Conservation (phyloP, 306 rosid species). For the Betula pendula region DNA sequence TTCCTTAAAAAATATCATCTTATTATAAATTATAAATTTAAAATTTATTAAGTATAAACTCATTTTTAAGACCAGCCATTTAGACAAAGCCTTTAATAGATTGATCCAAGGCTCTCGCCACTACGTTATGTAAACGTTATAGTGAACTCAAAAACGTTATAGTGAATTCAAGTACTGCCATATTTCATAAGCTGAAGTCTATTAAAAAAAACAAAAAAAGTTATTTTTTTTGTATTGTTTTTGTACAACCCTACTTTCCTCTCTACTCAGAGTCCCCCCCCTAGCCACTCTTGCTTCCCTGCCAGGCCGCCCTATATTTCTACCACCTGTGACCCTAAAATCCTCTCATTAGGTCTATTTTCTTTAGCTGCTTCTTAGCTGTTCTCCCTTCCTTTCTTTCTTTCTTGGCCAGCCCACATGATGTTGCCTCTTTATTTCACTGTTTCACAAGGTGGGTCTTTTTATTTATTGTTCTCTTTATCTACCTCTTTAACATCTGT, state of each 20-base stretch:
- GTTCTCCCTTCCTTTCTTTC: conserved; percentile 21
- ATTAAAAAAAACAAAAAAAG: no score
- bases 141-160: no score
- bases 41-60: no score
- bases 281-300: no score
- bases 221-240: conserved; percentile 18
- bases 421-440: conserved; percentile 36
- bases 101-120: no score
- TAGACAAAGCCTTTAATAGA: no score
- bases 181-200: no score
- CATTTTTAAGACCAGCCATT: no score
- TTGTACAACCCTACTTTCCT: not conserved
- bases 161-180: no score
- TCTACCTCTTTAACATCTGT: conserved; percentile 15
- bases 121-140: no score
- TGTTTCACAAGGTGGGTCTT: conserved; percentile 30
- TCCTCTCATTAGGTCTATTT: conserved; percentile 33
- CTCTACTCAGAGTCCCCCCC: not conserved
- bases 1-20: no score
- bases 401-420: conserved; percentile 20
- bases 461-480: conserved; percentile 8
- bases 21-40: no score
- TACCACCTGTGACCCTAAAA: conserved; percentile 51
- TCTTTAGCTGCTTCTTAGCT: conserved; percentile 48
- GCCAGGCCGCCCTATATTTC: conserved; percentile 58